Evolutionary conservation across 2,329 filamentous ascomycete genomes (phyloP).

Genomic region (Hortaea sp.): DNA sequence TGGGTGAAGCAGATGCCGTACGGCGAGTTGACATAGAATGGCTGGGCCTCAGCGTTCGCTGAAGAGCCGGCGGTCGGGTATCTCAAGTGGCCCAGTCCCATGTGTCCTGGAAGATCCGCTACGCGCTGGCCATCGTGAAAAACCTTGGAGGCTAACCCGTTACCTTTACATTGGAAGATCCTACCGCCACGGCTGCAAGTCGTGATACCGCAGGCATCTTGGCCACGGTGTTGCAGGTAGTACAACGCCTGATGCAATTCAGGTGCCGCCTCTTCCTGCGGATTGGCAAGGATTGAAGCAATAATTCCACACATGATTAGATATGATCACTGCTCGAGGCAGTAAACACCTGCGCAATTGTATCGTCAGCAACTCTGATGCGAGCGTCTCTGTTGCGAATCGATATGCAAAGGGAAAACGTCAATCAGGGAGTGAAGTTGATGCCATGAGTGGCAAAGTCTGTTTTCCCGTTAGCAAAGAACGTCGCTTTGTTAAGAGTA

Average conservation of each 20-base stretch:
- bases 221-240: slow-evolving; percentile 50
- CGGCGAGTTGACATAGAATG: slow-evolving; percentile 81
- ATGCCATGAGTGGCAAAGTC: not conserved
- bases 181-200: slow-evolving; percentile 49
- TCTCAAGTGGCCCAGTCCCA: slow-evolving; percentile 76
- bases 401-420: not conserved
- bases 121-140: slow-evolving; percentile 71
- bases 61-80: slow-evolving; percentile 86
- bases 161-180: slow-evolving; percentile 86
- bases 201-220: slow-evolving; percentile 64
- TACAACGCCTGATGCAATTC: slow-evolving; percentile 29
- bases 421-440: not conserved
- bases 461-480: no score
- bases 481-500: no score
- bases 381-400: no score
- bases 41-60: slow-evolving; percentile 76
- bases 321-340: no score
- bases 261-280: slow-evolving; percentile 27
- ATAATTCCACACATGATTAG: slow-evolving; percentile 42
- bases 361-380: no score
- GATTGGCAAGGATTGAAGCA: slow-evolving; percentile 37
- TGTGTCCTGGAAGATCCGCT: slow-evolving; percentile 67
- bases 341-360: no score
- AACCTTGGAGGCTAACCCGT: slow-evolving; percentile 76
- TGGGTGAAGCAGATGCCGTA: slow-evolving; percentile 74